Evolutionary conservation across 768 basidiomycete genomes (phyloP), one percentile per base, ranked within the genome.

Genomic region (Panellus pusillus): DNA sequence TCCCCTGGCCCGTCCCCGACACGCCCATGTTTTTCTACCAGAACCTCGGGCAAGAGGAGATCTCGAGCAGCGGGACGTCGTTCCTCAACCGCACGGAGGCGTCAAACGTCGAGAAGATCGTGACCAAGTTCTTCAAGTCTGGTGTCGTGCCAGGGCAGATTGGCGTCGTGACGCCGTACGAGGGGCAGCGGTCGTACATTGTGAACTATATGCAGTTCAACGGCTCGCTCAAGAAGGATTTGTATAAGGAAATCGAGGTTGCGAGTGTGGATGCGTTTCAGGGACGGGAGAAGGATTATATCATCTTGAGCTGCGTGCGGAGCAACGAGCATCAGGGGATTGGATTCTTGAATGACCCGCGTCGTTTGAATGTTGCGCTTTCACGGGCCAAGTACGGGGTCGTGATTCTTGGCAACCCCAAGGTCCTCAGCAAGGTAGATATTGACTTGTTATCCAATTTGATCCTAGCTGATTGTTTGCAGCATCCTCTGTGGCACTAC

Each of bases 11-110:
- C 6, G 84, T 91, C 37, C 89, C 91, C 14, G 93, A 96, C 64
- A 96, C 93, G 1, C 97, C 97, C 14, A 98, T 99, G 96, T 98
- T 98, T 77, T 99, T 98, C 77, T 98, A 99, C 72, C 96, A 98
- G 79, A 99, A 99, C 65, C 72, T 99, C 44, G 97, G 97, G 0
- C 96, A 98, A 64, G 97, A 99, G 66, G 97, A 99, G 68, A 99
- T 99, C 52, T 98, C 95, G 12, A 94, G 92, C 52, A 96, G 93
- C 66, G 97, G 97, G 49, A 99, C 97, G 1, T 98, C 95, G 12
- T 99, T 98, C 82, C 78, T 99, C 61, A 98, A 99, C 72, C 84
- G 96, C 68, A 99, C 97, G 31, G 97, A 99, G 69, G 94, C 97
- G 2, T 94, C 93, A 18, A 98, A 99, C 62, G 97, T 98, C 28